A percentile compares a stretch with the other conserved stretches of the same genome.
Evolutionary conservation across 306 rosid genomes (phyloP).

Genomic region (Sechiopsis laciniata): DNA sequence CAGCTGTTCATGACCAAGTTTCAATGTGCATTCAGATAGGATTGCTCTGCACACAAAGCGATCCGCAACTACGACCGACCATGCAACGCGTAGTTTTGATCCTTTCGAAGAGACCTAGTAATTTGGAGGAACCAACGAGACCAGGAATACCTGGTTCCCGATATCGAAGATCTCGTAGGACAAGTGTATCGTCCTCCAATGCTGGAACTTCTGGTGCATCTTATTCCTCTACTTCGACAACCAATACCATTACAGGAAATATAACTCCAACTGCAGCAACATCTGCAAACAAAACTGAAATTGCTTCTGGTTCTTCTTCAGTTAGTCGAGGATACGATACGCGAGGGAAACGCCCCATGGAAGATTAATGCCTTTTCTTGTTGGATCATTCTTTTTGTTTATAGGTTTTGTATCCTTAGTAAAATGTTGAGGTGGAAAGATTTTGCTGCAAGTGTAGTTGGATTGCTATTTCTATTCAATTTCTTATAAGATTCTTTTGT

Average conservation of each 20-base stretch:
- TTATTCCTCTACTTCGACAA: conserved; percentile 31
- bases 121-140: conserved; percentile 66
- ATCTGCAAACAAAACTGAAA: conserved; percentile 28
- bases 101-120: conserved; percentile 59
- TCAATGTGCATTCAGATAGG: conserved; percentile 45
- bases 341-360: conserved; percentile 61
- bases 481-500: neutral
- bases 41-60: conserved; percentile 55
- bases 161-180: conserved; percentile 48
- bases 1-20: conserved; percentile 51
- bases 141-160: conserved; percentile 73
- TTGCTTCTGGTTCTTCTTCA: conserved; percentile 5
- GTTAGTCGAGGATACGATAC: conserved; percentile 23
- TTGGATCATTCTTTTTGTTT: conserved; percentile 30
- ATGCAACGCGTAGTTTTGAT: conserved; percentile 76
- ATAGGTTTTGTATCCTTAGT: conserved; percentile 24
- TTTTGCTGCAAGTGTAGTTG: neutral
- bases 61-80: conserved; percentile 58
- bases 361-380: conserved; percentile 23
- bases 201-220: conserved; percentile 46
- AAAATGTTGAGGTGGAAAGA: conserved; percentile 1
- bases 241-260: conserved; percentile 28
- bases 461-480: conserved; percentile 12
- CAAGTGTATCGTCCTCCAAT: conserved; percentile 39
- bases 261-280: conserved; percentile 24